Evolutionary conservation across 208 protist genomes (phyloP), one percentile per base, ranked within the genome.

Genomic region (Naegleria lovaniensis): DNA sequence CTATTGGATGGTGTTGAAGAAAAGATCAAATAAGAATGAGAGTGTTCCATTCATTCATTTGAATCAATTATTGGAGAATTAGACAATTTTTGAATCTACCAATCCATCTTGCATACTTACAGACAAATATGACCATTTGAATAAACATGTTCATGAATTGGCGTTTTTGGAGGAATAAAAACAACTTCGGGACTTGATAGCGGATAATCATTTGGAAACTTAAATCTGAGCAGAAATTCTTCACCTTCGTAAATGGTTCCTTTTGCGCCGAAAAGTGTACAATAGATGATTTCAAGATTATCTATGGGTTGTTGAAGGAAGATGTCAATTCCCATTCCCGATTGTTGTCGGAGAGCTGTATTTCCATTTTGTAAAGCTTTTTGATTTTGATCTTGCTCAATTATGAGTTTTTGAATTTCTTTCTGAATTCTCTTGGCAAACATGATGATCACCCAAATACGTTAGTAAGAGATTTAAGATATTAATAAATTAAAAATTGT

Each of bases 121-220:
- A 85, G 38, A 29, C 83, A 85, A 85, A 85, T 85, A 48, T 85
- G 83, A 33, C 83, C 83, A 48, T 85, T 85, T 22, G 83, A 33
- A 85, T 85, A 85, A n/a, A 85, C 83, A 85, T 85, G 83, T 85
- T 85, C 83, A 85, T 85, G 83, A 9, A 85, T 13, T 0, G 83
- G 83, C 11, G 41, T 29, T 22, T 43, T 13, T 48, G 83, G 40
- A n/a, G 33, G 40, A 48, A 51, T 29, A 48, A 85, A 39, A 33
- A 85, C 40, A 33, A 85, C 83, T 29, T 85, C 83, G 7, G 83
- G 83, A 33, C 16, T 33, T 48, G 39, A 19, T 11, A 85, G 48
- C 5, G 83, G 83, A 48, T 85, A 85, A 48, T 85, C 40, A 85
- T 85, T 43, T 22, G 83, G 13, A 85, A 85, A 85, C 4, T 4